A percentile compares a stretch with the other conserved stretches of the same genome.
phyloP scores from a whole-genome alignment of 2,329 filamentous ascomycete genomes.

The Hypoxylon sp. region DNA sequence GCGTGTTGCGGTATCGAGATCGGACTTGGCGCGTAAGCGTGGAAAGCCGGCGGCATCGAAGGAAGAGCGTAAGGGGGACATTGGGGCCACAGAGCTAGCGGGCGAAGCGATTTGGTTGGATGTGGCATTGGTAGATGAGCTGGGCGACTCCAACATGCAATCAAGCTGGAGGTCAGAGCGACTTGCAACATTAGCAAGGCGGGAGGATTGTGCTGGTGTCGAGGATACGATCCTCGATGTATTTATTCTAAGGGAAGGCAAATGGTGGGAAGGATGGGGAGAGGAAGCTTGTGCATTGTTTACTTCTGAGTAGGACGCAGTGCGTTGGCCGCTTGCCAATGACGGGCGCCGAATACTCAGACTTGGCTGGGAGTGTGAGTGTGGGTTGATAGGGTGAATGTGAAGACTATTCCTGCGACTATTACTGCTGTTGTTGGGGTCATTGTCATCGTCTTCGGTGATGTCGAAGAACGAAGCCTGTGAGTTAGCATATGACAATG shows the following conservation, averaged over 20 bases:
- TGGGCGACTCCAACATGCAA: conserved; percentile 57
- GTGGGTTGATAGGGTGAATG: conserved; percentile 47
- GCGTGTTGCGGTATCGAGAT: conserved; percentile 69
- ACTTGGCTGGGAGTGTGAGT: conserved; percentile 53
- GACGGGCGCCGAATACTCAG: conserved; percentile 57
- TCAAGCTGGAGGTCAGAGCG: conserved; percentile 65
- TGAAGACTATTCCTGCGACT: conserved; percentile 46
- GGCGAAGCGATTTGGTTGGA: conserved; percentile 51
- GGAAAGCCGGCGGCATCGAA: conserved; percentile 69
- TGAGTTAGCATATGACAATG: conserved; percentile 71
- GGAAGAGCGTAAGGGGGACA: conserved; percentile 71
- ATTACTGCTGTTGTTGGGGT: conserved; percentile 60
- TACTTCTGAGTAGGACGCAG: conserved; percentile 59
- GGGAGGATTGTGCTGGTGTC: conserved; percentile 55
- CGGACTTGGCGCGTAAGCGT: conserved; percentile 72
- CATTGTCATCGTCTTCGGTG: conserved; percentile 68
- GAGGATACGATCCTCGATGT: conserved; percentile 55
- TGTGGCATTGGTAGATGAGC: conserved; percentile 48
- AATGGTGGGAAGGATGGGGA: conserved; percentile 33
- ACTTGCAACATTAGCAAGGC: conserved; percentile 62
- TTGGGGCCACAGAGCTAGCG: conserved; percentile 58
- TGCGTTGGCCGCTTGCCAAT: conserved; percentile 58
- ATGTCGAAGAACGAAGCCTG: conserved; percentile 65
- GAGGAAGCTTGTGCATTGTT: conserved; percentile 50
- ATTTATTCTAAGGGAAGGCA: conserved; percentile 57